These are phyloP conservation scores for Poa annua DNA, from an alignment of 176 grass and related monocot species.

Conservation along the genomic window DNA sequence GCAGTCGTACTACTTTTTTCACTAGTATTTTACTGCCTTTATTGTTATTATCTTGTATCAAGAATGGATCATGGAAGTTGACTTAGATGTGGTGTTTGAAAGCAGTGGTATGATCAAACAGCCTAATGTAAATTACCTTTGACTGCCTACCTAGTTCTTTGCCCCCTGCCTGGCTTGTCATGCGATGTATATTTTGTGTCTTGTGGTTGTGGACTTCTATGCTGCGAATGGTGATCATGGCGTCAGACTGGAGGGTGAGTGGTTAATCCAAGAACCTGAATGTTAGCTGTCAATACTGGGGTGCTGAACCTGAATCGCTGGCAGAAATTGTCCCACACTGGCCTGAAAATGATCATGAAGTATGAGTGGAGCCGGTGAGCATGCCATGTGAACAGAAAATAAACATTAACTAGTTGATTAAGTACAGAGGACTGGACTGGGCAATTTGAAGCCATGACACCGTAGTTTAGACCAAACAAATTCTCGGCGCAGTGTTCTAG, in stretches of 20 bases:
- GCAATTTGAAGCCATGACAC: neutral
- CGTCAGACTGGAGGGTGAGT: neutral
- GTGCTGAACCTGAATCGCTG: conserved; percentile 46
- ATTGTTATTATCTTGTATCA: conserved; percentile 50
- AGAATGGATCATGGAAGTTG: conserved; percentile 63
- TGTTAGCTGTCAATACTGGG: conserved; percentile 47
- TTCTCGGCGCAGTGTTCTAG: conserved; percentile 4
- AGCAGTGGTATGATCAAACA: conserved; percentile 43
- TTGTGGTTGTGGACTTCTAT: conserved; percentile 51
- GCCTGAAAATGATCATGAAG: conserved; percentile 47
- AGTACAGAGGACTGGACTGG: conserved; percentile 1
- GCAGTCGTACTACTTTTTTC: conserved; percentile 37
- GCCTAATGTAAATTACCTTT: conserved; percentile 45
- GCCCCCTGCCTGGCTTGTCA: conserved; percentile 48
- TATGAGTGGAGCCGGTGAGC: conserved; percentile 48
- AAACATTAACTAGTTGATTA: conserved; percentile 44
- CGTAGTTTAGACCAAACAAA: conserved; percentile 40
- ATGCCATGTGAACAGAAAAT: conserved; percentile 60
- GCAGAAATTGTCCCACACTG: conserved; percentile 49
- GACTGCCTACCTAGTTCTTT: conserved; percentile 57
- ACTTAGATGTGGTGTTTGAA: conserved; percentile 54
- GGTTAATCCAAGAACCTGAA: conserved; percentile 30
- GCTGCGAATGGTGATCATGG: conserved; percentile 44
- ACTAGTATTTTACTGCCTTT: conserved; percentile 44
- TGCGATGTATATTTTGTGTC: conserved; percentile 46